Evolutionary conservation across 768 basidiomycete genomes (phyloP).

Genomic region (Trametes meyenii): DNA sequence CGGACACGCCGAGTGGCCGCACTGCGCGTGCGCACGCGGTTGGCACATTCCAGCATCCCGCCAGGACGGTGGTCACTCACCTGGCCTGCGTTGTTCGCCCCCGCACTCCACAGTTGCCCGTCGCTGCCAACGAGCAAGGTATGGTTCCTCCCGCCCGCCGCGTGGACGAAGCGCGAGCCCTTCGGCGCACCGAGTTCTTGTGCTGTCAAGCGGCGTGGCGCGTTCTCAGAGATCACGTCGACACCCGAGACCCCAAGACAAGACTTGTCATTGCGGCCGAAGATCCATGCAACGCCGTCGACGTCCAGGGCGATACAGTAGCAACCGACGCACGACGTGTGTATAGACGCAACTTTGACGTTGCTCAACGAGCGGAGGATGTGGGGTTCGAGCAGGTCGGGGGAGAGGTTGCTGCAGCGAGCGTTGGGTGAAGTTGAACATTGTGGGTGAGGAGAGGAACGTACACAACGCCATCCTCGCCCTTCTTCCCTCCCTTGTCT

Average conservation of each 20-base stretch:
- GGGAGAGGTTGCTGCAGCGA: slow-evolving; percentile 45
- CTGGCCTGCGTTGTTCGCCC: slow-evolving; percentile 81
- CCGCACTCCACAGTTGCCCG: slow-evolving; percentile 83
- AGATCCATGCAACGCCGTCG: slow-evolving; percentile 84
- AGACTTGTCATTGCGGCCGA: slow-evolving; percentile 79
- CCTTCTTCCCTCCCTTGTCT: slow-evolving; percentile 57
- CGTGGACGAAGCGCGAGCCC: slow-evolving; percentile 62
- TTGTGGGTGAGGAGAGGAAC: slow-evolving; percentile 2
- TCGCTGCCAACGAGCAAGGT: slow-evolving; percentile 80
- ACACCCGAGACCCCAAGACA: slow-evolving; percentile 62
- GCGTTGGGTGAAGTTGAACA: not conserved
- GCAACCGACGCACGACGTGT: slow-evolving; percentile 76
- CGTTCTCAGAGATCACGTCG: slow-evolving; percentile 67
- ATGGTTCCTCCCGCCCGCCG: slow-evolving; percentile 84
- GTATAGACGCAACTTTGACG: slow-evolving; percentile 69
- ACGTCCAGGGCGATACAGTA: slow-evolving; percentile 76
- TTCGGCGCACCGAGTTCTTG: slow-evolving; percentile 63
- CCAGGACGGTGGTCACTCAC: slow-evolving; percentile 40
- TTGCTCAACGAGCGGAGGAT: slow-evolving; percentile 89
- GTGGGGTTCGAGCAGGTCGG: slow-evolving; percentile 86
- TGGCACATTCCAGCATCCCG: no score
- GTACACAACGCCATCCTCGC: slow-evolving; percentile 38
- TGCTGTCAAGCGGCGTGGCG: slow-evolving; percentile 64
- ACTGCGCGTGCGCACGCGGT: slow-evolving; percentile 44
- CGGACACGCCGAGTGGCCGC: slow-evolving; percentile 66